Base-by-base conservation (phyloP, 495 filamentous ascomycete genomes). In the Aspergillus coremiiformis region DNA sequence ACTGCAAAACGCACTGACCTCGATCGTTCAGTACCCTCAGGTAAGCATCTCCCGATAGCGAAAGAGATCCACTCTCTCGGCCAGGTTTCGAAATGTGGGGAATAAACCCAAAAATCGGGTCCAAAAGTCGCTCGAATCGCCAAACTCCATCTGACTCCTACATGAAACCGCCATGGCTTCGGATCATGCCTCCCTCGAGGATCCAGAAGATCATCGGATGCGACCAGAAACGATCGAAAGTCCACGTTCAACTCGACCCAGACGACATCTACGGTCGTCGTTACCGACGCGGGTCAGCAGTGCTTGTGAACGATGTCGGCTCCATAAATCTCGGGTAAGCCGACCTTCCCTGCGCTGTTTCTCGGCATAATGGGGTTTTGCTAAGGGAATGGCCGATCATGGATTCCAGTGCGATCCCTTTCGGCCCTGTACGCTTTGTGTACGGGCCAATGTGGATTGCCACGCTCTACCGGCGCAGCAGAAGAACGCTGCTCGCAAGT, bases 261-360 rank as follows among this genome's bases (percentile, higher is more conserved):
- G 37, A 21, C 6, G 37, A 21, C 19, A 19, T 41, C 37, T 41
- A 17, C 44, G 44, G 8, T 47, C 44, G 26, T 32, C 27, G 27
- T 11, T 65, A 39, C 65, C 62, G 7, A 67, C 65, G 8, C 56
- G 65, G 39, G 65, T 67, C 35, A 58, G 60, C 21, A 60, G 49
- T 20, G 65, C 65, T 2, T 67, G 65, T 39, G 65, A 67, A 41
- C 44, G 65, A 51, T 67, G 65, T 39, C 65, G 65, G 1, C 60
- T 47, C 17, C 57, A 67, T 22, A 67, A 67, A 57, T 53, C 53
- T 15, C 53, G 62, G 47, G 65, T 67, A 57, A 21, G 37, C 37
- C 37, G 37, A 39, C 44, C 21, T 15, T 43, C 47, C 24, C 39
- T 3, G 33, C n/a, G n/a, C 12, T 15, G 1, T 15, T n/a, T 15